These are phyloP conservation scores for Lichtheimia ornata DNA, from an alignment of 371 early-diverging fungal genomes.

Conservation along the genomic window DNA sequence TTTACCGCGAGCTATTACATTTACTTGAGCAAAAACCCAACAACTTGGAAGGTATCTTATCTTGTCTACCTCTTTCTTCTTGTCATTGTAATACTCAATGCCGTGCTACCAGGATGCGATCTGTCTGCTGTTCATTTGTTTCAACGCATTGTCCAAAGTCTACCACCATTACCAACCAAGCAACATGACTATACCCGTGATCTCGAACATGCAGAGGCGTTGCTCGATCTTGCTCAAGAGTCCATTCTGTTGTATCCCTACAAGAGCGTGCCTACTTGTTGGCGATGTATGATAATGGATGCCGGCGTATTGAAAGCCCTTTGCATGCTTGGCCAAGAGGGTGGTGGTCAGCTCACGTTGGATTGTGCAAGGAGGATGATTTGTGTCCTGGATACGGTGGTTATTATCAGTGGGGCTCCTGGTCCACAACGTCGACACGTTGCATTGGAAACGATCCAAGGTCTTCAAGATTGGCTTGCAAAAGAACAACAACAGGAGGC, in stretches of 20 bases:
- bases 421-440: constrained; percentile 42
- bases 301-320: constrained; percentile 48
- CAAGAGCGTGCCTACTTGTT: constrained; percentile 53
- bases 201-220: constrained; percentile 9
- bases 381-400: constrained; percentile 46
- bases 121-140: constrained; percentile 1
- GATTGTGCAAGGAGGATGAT: constrained; percentile 37
- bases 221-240: constrained; percentile 34
- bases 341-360: constrained; percentile 7
- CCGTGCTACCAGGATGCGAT: neutral
- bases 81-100: neutral
- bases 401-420: constrained; percentile 57
- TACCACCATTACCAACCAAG: neutral
- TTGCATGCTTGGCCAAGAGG: constrained; percentile 18
- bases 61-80: neutral
- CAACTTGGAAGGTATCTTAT: too few relatives aligned
- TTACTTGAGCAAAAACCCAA: too few relatives aligned
- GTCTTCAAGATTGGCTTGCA: constrained; percentile 13
- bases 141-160: neutral
- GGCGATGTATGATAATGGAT: constrained; percentile 63
- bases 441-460: constrained; percentile 32
- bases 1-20: too few relatives aligned
- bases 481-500: neutral
- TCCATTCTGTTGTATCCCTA: constrained; percentile 27
- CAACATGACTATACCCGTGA: neutral